A percentile compares a stretch with the other conserved stretches of the same genome.
phyloP scores from a whole-genome alignment of 1,284 basidiomycete species.

The Laetiporus sulphureus region DNA sequence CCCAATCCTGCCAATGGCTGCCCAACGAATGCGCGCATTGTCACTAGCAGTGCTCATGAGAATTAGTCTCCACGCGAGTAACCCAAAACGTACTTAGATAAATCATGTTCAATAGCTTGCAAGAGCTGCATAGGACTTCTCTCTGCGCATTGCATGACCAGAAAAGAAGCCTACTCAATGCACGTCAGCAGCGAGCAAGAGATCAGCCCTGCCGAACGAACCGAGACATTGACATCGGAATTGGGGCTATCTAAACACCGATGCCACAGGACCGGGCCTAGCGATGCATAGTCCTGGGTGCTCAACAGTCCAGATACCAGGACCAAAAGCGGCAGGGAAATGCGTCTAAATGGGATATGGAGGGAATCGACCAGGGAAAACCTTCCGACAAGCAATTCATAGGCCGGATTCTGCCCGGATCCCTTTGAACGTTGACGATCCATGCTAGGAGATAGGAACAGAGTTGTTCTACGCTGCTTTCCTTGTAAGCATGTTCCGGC shows the following conservation, averaged over 20 bases:
- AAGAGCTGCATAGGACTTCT: conserved; percentile 42
- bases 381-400: conserved; percentile 24
- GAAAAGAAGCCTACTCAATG: conserved; percentile 59
- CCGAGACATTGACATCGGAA: conserved; percentile 41
- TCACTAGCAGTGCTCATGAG: not conserved
- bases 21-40: conserved; percentile 37
- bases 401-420: conserved; percentile 7
- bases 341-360: conserved; percentile 37
- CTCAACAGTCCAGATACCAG: conserved; percentile 47
- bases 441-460: conserved; percentile 27
- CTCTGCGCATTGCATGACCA: conserved; percentile 69
- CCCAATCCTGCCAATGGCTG: conserved; percentile 46
- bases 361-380: conserved; percentile 35
- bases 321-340: conserved; percentile 52
- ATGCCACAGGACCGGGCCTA: conserved; percentile 53
- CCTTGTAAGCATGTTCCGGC: not conserved
- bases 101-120: conserved; percentile 44
- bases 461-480: conserved; percentile 18
- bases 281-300: conserved; percentile 37
- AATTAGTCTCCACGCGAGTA: conserved; percentile 2
- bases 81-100: conserved; percentile 41
- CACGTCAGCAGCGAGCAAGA: too few relatives aligned
- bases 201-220: conserved; percentile 26
- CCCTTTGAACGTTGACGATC: conserved; percentile 9
- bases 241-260: conserved; percentile 38